These are phyloP conservation scores for Trypanosoma conorhini DNA, from an alignment of 208 protist species.

Conservation along the genomic window DNA sequence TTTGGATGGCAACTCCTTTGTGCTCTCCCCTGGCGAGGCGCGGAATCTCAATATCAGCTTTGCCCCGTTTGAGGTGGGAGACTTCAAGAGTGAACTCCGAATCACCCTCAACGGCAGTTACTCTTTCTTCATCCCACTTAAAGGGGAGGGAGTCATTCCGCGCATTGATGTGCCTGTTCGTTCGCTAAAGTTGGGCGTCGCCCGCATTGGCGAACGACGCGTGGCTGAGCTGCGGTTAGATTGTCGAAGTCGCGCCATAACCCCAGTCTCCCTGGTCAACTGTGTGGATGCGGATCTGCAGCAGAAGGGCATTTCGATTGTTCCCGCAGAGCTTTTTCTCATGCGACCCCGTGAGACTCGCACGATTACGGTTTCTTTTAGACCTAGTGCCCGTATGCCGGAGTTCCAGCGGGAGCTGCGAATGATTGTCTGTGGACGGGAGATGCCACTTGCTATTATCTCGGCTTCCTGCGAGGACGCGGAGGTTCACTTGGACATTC, in stretches of 20 bases:
- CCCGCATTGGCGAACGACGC: slow-evolving; percentile 79
- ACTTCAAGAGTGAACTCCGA: slow-evolving; percentile 88
- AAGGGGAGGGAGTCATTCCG: slow-evolving; percentile 91
- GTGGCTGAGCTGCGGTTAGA: slow-evolving; percentile 74
- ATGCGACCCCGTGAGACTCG: slow-evolving; percentile 84
- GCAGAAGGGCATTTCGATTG: slow-evolving; percentile 69
- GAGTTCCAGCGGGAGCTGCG: slow-evolving; percentile 89
- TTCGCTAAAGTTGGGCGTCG: slow-evolving; percentile 82
- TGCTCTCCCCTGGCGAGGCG: slow-evolving; percentile 77
- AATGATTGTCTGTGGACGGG: slow-evolving; percentile 89
- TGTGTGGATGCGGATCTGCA: slow-evolving; percentile 62
- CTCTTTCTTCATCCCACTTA: slow-evolving; percentile 73
- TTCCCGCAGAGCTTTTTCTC: slow-evolving; percentile 34
- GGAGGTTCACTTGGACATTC: slow-evolving; percentile 94
- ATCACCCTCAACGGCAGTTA: slow-evolving; percentile 95
- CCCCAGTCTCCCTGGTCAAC: slow-evolving; percentile 78
- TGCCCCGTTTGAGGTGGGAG: slow-evolving; percentile 72
- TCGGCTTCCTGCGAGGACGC: slow-evolving; percentile 93
- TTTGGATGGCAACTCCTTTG: slow-evolving; percentile 85
- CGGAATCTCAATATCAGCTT: slow-evolving; percentile 86
- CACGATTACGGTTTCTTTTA: slow-evolving; percentile 75
- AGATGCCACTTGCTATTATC: slow-evolving; percentile 83
- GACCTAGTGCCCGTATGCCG: slow-evolving; percentile 79
- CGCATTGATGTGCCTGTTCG: slow-evolving; percentile 87
- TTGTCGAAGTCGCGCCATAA: slow-evolving; percentile 82